phyloP scores from a whole-genome alignment of 345 rosid genomes.

The Barbarea vulgaris region DNA sequence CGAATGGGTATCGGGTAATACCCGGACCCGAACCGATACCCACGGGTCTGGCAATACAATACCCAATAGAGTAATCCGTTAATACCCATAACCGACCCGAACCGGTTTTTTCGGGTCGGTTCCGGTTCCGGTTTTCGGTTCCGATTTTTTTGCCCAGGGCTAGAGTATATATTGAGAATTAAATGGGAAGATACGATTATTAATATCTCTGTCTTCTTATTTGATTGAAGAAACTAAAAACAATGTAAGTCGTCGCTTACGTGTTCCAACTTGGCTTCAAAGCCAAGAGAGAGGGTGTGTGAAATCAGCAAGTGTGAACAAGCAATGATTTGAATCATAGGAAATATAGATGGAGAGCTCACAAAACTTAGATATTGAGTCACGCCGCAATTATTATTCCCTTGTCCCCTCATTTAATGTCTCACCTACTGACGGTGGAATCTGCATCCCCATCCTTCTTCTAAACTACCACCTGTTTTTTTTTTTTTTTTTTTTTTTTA shows the following conservation, averaged over 20 bases:
- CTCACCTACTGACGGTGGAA: slow-evolving; percentile 37
- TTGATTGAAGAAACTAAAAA: background rate
- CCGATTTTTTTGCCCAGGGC: background rate
- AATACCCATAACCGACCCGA: background rate
- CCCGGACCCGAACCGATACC: background rate
- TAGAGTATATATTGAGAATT: too few species aligned
- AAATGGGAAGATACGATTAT: slow-evolving; percentile 20
- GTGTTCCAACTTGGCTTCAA: slow-evolving; percentile 37
- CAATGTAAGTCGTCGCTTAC: slow-evolving; percentile 9
- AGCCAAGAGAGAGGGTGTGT: slow-evolving; percentile 18
- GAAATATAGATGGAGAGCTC: background rate
- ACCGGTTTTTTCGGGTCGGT: background rate
- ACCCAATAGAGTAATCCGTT: background rate
- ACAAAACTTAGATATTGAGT: slow-evolving; percentile 3
- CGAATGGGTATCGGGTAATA: background rate
- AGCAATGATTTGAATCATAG: slow-evolving; percentile 32
- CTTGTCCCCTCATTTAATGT: slow-evolving; percentile 36
- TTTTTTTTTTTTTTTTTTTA: too few species aligned
- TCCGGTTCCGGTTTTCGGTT: background rate
- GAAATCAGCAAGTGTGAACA: slow-evolving; percentile 13
- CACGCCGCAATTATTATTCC: slow-evolving; percentile 31
- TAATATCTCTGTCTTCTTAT: background rate
- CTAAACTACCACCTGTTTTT: slow-evolving; percentile 30
- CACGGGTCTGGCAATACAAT: background rate
- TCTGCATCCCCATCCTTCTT: slow-evolving; percentile 27